Conservation (phyloP, 495 filamentous ascomycete species). For the Penicillium steckii region DNA sequence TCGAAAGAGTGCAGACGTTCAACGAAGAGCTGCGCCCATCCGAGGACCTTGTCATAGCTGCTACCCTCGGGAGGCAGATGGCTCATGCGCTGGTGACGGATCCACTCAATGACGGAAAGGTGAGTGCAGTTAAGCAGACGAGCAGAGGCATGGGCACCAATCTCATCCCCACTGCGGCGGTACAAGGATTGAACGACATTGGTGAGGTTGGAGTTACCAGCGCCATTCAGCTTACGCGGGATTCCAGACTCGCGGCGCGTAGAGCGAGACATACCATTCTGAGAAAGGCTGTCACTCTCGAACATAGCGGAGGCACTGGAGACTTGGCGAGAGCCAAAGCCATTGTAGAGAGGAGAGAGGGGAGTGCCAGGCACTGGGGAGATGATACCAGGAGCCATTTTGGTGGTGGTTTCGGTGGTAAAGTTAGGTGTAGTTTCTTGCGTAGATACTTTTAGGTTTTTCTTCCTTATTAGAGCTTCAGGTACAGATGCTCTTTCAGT, state of each 20-base stretch:
- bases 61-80: conserved; percentile 39
- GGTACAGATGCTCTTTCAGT: conserved; percentile 9
- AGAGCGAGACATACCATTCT: conserved; percentile 17
- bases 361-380: conserved; percentile 23
- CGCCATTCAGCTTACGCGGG: conserved; percentile 21
- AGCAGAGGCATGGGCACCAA: conserved; percentile 16
- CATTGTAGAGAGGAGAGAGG: conserved; percentile 18
- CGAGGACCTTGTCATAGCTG: conserved; percentile 37
- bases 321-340: conserved; percentile 17
- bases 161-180: conserved; percentile 25
- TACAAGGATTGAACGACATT: conserved; percentile 25
- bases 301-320: conserved; percentile 19
- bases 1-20: conserved; percentile 36
- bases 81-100: conserved; percentile 33
- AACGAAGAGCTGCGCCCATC: conserved; percentile 31
- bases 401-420: neutral
- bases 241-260: conserved; percentile 17
- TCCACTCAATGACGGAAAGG: conserved; percentile 29
- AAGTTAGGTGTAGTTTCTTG: neutral
- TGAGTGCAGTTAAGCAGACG: conserved; percentile 23
- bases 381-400: conserved; percentile 24
- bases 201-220: conserved; percentile 21
- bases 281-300: conserved; percentile 25
- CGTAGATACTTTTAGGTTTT: neutral
- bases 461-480: neutral